Percentiles rank a stretch among this genome's conserved stretches.
These are phyloP conservation scores for Penicillium nucicola DNA, from an alignment of 495 filamentous ascomycete species.

Conservation along the genomic window DNA sequence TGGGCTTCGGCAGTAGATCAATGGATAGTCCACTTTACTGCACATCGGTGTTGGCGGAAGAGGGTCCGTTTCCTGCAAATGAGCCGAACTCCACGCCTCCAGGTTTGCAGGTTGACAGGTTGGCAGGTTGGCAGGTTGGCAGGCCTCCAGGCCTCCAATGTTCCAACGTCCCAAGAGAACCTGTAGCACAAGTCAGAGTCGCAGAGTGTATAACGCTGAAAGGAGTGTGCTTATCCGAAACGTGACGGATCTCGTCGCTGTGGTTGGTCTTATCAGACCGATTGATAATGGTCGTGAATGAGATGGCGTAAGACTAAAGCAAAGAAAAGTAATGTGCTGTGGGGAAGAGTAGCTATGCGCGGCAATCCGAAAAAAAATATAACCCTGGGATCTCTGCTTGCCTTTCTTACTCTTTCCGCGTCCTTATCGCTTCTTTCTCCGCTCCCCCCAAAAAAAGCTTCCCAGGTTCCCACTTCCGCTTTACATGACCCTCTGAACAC, in stretches of 20 bases:
- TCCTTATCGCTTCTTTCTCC: slow-evolving; percentile 11
- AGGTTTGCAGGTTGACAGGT: too few relatives aligned
- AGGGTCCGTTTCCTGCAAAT: too few relatives aligned
- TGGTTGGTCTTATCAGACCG: slow-evolving; percentile 37
- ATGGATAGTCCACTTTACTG: too few relatives aligned
- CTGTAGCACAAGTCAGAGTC: not conserved
- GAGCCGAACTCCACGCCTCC: too few relatives aligned
- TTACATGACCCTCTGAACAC: not conserved
- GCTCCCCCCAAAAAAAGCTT: slow-evolving; percentile 12
- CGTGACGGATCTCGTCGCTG: slow-evolving; percentile 24
- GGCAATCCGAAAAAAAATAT: slow-evolving; percentile 2
- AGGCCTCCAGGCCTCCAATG: too few relatives aligned
- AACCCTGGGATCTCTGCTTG: slow-evolving; percentile 2
- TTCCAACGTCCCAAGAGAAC: not conserved
- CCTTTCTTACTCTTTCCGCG: slow-evolving; percentile 10
- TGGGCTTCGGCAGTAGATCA: not conserved
- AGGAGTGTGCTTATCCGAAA: slow-evolving; percentile 16
- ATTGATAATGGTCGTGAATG: slow-evolving; percentile 28
- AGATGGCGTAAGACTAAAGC: slow-evolving; percentile 13
- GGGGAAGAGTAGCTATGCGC: not conserved
- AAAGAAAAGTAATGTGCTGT: not conserved
- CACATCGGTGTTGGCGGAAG: too few relatives aligned
- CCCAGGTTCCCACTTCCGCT: not conserved
- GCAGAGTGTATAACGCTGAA: not conserved
- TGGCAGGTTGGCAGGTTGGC: too few relatives aligned